Percentiles rank a stretch among this genome's conserved stretches.
Evolutionary conservation across 768 basidiomycete genomes (phyloP).

Genomic region (Rhizopogon salebrosus): DNA sequence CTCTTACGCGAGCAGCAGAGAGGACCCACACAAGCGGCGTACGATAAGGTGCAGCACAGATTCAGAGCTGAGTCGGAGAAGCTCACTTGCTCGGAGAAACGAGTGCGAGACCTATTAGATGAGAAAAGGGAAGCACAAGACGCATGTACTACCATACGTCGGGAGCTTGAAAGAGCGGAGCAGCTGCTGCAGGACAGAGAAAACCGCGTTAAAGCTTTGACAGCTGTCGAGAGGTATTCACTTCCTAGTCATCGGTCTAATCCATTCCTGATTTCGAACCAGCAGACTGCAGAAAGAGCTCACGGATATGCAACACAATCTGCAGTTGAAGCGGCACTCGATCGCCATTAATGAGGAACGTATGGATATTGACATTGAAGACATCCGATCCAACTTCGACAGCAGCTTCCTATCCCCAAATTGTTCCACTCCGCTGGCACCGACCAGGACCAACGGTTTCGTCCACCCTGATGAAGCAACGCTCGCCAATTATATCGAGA

Average conservation of each 20-base stretch:
- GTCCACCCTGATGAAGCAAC: slow-evolving; percentile 15
- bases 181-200: slow-evolving; percentile 16
- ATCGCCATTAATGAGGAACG: not conserved
- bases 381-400: not conserved
- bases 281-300: slow-evolving; percentile 20
- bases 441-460: not conserved
- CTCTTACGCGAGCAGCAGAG: slow-evolving; percentile 39
- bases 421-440: not conserved
- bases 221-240: slow-evolving; percentile 22
- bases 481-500: slow-evolving; percentile 41
- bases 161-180: slow-evolving; percentile 24
- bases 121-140: slow-evolving; percentile 51
- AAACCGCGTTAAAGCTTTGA: slow-evolving; percentile 19
- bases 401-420: not conserved
- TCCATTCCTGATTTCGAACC: not conserved
- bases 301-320: not conserved
- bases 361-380: slow-evolving; percentile 2
- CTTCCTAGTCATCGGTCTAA: not conserved
- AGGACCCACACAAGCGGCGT: slow-evolving; percentile 26
- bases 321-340: not conserved
- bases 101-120: slow-evolving; percentile 39
- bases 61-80: slow-evolving; percentile 40
- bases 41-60: slow-evolving; percentile 35
- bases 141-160: slow-evolving; percentile 34
- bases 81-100: slow-evolving; percentile 34